Evolutionary conservation across 2,329 filamentous ascomycete species (phyloP), one percentile per base, ranked within the genome.

Genomic region (Blastomyces gilchristii): DNA sequence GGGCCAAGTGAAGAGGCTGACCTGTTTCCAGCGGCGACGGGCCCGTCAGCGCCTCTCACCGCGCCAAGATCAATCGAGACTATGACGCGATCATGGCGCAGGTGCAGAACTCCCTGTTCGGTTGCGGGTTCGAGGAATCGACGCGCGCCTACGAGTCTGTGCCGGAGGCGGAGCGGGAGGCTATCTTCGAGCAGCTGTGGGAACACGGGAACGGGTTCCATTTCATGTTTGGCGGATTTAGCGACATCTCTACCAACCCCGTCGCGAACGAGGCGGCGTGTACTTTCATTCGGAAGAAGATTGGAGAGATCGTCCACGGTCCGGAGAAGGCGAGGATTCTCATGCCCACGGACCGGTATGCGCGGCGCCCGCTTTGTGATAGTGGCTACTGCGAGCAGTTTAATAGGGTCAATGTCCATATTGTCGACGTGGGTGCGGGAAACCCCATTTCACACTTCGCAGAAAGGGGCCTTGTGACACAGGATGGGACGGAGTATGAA

Each of bases 281-380:
- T n/a, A 6, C 11, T 8, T 56, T 56, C 31, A 56, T 56, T n/a
- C 52, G 52, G 1, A 56, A 56, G 28, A 56, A 56, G 25, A 56
- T 56, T n/a, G 52, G 52, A 7, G 25, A 56, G 52, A 56, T 56
- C 16, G 52, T 56, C 31, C 25, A 7, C 28, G 52, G 39, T 18
- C 56, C 56, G 3, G 56, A 22, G 31, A 58, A 39, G 41, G 56
- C 56, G 56, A 22, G 56, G 22, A 41, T 34, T 5, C 56, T 58
- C 3, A 58, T 43, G 56, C 56, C 56, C 8, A 43, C 37, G 37
- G 56, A 58, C 34, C 39, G 22, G 25, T 58, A 58, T 58, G 56
- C 56, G 18, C 31, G 56, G 12, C 25, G 52, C 16, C 52, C 52
- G 28, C 52, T 56, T 2, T 56, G 52, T 9, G 52, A 56, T 22